These are phyloP conservation scores for Trichosporon sp. DNA, from an alignment of 1,284 basidiomycete genomes.

Conservation along the genomic window DNA sequence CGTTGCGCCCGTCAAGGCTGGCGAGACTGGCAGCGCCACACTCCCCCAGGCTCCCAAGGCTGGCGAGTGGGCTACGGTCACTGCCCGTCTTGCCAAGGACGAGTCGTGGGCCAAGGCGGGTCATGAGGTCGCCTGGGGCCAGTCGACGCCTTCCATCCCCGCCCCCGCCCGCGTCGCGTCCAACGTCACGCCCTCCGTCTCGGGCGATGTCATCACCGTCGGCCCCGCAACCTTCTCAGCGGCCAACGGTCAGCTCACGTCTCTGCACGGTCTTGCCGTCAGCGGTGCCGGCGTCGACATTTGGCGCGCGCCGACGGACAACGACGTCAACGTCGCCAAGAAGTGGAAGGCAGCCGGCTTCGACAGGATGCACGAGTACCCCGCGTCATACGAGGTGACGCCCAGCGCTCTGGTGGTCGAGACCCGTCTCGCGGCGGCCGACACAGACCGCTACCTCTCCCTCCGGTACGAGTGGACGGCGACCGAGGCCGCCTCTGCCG, in stretches of 20 bases:
- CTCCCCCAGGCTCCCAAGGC: slow-evolving; percentile 22
- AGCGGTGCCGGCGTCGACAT: slow-evolving; percentile 11
- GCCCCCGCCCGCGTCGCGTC: not conserved
- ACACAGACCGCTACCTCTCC: slow-evolving; percentile 28
- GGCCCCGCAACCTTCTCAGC: slow-evolving; percentile 29
- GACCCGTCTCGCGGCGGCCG: slow-evolving; percentile 29
- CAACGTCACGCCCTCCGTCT: slow-evolving; percentile 9
- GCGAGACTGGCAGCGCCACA: not conserved
- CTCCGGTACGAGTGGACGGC: slow-evolving; percentile 32
- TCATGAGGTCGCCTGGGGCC: slow-evolving; percentile 36
- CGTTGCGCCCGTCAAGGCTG: slow-evolving; percentile 11
- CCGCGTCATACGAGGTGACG: slow-evolving; percentile 25
- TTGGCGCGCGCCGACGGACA: slow-evolving; percentile 25
- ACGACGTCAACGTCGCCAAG: not conserved
- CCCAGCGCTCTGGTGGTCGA: slow-evolving; percentile 25
- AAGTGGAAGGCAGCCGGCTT: slow-evolving; percentile 32
- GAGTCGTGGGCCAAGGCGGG: slow-evolving; percentile 30
- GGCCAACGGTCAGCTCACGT: slow-evolving; percentile 20
- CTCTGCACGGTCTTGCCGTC: slow-evolving; percentile 16
- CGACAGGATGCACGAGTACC: slow-evolving; percentile 33
- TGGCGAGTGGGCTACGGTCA: slow-evolving; percentile 22
- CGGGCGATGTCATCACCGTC: slow-evolving; percentile 18
- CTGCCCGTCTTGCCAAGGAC: slow-evolving; percentile 18
- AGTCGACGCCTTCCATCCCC: slow-evolving; percentile 10
- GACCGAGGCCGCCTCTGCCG: not conserved